phyloP scores from a whole-genome alignment of 768 basidiomycete genomes.

The Tubosaeta sp. region DNA sequence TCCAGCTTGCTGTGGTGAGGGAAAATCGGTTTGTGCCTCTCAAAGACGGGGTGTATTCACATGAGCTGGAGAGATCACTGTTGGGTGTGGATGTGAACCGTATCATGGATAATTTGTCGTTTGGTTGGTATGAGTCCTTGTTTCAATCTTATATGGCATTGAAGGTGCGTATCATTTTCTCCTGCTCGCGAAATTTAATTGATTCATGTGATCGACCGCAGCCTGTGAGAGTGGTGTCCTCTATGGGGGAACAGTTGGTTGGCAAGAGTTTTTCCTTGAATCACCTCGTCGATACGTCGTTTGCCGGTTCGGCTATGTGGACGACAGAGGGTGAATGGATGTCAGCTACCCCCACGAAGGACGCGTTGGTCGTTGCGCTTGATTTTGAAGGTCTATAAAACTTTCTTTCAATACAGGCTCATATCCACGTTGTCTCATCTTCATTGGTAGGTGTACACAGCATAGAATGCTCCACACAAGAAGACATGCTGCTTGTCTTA shows the following conservation, averaged over 20 bases:
- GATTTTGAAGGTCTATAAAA: constrained; percentile 53
- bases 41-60: no score
- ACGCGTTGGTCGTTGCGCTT: constrained; percentile 51
- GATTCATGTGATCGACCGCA: no score
- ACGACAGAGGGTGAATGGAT: no score
- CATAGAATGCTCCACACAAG: constrained; percentile 58
- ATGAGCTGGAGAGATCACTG: no score
- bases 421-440: no score
- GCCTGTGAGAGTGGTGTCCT: constrained; percentile 55
- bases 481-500: constrained; percentile 58
- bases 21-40: constrained; percentile 57
- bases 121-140: no score
- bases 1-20: constrained; percentile 55
- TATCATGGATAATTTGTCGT: no score
- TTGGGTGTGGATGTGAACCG: no score
- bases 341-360: constrained; percentile 57
- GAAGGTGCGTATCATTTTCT: no score
- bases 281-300: constrained; percentile 58
- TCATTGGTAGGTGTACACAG: constrained; percentile 50
- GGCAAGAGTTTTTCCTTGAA: constrained; percentile 58
- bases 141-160: no score
- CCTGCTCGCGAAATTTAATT: no score
- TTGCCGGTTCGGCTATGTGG: constrained; percentile 41
- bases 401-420: no score
- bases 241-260: constrained; percentile 66